These are phyloP conservation scores for Areca catechu DNA, from an alignment of 176 grass and related monocot species.

Conservation along the genomic window DNA sequence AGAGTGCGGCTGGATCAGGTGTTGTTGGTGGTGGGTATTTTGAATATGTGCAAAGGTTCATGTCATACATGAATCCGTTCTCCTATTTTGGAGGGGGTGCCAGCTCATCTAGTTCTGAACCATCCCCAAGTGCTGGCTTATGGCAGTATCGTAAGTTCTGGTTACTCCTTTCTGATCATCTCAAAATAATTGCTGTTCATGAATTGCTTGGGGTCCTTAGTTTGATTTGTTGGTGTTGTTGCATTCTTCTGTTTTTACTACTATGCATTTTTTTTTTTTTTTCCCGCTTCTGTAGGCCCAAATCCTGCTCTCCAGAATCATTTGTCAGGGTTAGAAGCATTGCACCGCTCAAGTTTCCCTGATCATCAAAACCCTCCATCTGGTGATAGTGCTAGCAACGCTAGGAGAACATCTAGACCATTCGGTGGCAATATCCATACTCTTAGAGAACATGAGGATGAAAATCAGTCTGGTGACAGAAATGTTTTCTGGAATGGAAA, in stretches of 20 bases:
- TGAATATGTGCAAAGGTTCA: constrained; percentile 42
- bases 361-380: constrained; percentile 12
- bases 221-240: not conserved
- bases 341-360: not conserved
- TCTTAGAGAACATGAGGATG: constrained; percentile 37
- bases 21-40: constrained; percentile 42
- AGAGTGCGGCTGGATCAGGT: constrained; percentile 15
- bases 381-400: constrained; percentile 15
- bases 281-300: constrained; percentile 19
- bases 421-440: constrained; percentile 86
- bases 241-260: not conserved
- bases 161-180: too few species aligned
- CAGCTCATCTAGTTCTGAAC: constrained; percentile 32
- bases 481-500: constrained; percentile 99
- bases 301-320: constrained; percentile 19
- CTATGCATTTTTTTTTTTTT: not conserved
- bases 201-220: too few species aligned
- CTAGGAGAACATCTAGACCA: constrained; percentile 24
- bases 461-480: constrained; percentile 35
- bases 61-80: constrained; percentile 69
- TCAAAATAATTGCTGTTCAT: too few species aligned
- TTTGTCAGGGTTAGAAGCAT: constrained; percentile 12
- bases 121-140: constrained; percentile 16
- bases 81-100: constrained; percentile 54
- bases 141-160: constrained; percentile 36